These are phyloP conservation scores for Thalassiosira mediterranea DNA, from an alignment of 352 stramenopile genomes.

Conservation along the genomic window DNA sequence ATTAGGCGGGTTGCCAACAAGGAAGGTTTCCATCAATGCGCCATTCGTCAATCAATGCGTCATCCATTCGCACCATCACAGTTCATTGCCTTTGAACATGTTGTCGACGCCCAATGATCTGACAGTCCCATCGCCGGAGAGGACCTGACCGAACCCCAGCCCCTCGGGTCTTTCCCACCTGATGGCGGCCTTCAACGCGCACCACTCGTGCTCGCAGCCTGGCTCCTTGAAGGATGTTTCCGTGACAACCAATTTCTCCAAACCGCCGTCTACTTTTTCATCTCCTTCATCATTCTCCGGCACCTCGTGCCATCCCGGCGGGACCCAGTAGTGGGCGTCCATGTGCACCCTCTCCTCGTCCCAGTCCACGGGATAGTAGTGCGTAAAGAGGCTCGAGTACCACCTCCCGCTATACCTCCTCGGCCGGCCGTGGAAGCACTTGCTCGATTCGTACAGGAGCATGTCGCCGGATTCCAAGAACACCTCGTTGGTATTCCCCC, in stretches of 20 bases:
- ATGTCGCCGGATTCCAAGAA: constrained; percentile 75
- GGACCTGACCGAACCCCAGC: constrained; percentile 42
- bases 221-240: constrained; percentile 43
- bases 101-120: constrained; percentile 14
- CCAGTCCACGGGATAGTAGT: constrained; percentile 58
- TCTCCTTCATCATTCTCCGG: constrained; percentile 1
- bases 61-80: constrained; percentile 13
- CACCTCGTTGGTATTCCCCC: constrained; percentile 71
- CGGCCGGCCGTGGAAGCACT: constrained; percentile 66
- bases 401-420: constrained; percentile 55
- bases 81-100: constrained; percentile 6
- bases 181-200: constrained; percentile 21
- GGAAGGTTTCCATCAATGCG: no score
- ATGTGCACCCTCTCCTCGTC: constrained; percentile 13
- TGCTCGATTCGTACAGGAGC: constrained; percentile 77
- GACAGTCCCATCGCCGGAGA: constrained; percentile 42
- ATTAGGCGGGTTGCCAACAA: no score
- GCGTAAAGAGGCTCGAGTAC: constrained; percentile 68
- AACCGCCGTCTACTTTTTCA: constrained; percentile 2
- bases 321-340: constrained; percentile 32
- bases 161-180: constrained; percentile 18
- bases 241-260: constrained; percentile 28
- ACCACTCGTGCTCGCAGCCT: constrained; percentile 37
- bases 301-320: constrained; percentile 34
- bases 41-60: no score